Evolutionary conservation across 1,139 yeast genomes (phyloP).

Genomic region (Petasospora rhodanensis): DNA sequence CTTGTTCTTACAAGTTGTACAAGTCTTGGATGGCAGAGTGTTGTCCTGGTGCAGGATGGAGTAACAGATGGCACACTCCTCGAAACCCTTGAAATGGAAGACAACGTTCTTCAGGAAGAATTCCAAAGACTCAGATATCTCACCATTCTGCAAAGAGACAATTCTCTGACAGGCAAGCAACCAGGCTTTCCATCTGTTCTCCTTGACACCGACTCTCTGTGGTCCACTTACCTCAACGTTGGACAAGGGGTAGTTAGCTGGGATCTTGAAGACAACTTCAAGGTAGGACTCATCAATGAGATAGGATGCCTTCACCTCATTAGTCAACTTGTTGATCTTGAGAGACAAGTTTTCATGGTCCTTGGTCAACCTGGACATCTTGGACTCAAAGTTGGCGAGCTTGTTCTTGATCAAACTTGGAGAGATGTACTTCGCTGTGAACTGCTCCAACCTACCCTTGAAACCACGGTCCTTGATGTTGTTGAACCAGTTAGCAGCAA

Average conservation of each 20-base stretch:
- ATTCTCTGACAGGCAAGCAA: slow-evolving; percentile 83
- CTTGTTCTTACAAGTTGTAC: slow-evolving; percentile 87
- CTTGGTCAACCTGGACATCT: slow-evolving; percentile 33
- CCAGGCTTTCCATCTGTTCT: slow-evolving; percentile 96
- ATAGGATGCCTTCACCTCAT: slow-evolving; percentile 71
- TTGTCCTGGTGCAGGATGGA: slow-evolving; percentile 81
- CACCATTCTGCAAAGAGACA: slow-evolving; percentile 66
- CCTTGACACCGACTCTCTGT: slow-evolving; percentile 82
- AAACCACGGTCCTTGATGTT: slow-evolving; percentile 36
- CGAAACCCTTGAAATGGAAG: slow-evolving; percentile 85
- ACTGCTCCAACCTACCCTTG: slow-evolving; percentile 39
- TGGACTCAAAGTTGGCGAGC: slow-evolving; percentile 46
- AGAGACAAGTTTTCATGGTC: slow-evolving; percentile 55
- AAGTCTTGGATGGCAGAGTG: slow-evolving; percentile 82
- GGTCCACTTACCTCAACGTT: slow-evolving; percentile 75
- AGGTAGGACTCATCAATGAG: slow-evolving; percentile 84
- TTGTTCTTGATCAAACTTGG: slow-evolving; percentile 60
- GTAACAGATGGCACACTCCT: slow-evolving; percentile 96
- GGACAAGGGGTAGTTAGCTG: slow-evolving; percentile 67
- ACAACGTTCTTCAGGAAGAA: slow-evolving; percentile 76
- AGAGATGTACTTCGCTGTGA: slow-evolving; percentile 58
- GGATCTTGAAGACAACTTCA: slow-evolving; percentile 73
- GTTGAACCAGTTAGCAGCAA: slow-evolving; percentile 68
- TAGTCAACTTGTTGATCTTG: slow-evolving; percentile 54
- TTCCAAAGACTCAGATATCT: slow-evolving; percentile 77